Conservation (phyloP, 2,329 filamentous ascomycete species). For the Laburnicola sp. region DNA sequence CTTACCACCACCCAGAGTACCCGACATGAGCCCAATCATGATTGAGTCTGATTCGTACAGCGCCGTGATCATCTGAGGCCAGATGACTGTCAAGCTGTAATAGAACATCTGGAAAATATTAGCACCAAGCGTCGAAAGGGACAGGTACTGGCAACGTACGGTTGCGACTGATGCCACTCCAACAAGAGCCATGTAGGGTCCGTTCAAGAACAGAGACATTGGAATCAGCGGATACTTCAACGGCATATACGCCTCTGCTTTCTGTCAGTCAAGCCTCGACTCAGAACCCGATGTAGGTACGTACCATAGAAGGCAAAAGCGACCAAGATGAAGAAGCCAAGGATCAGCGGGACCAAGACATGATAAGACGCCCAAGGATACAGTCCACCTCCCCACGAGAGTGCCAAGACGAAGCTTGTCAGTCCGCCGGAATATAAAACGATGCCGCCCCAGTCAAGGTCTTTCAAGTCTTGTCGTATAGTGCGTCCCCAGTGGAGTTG, state of each 20-base stretch:
- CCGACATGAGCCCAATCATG: conserved; percentile 21
- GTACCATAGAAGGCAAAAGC: conserved; percentile 21
- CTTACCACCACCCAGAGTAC: conserved; percentile 18
- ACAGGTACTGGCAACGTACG: conserved; percentile 3
- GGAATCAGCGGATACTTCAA: conserved; percentile 20
- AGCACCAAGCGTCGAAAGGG: not conserved
- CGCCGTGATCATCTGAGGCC: conserved; percentile 21
- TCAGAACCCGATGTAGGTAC: not conserved
- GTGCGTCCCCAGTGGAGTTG: conserved; percentile 16
- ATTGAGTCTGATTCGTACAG: conserved; percentile 17
- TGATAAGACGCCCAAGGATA: conserved; percentile 19
- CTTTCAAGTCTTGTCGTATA: conserved; percentile 14
- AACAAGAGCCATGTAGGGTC: conserved; percentile 12
- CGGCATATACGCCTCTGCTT: conserved; percentile 17
- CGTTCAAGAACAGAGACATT: conserved; percentile 16
- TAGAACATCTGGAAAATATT: conserved; percentile 19
- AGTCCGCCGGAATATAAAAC: conserved; percentile 14
- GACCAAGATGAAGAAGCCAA: conserved; percentile 16
- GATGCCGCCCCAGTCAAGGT: conserved; percentile 22
- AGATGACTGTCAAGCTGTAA: conserved; percentile 23
- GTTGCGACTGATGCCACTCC: conserved; percentile 18
- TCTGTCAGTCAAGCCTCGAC: not conserved
- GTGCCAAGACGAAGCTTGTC: conserved; percentile 12
- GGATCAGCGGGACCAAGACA: conserved; percentile 17
- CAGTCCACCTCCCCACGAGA: conserved; percentile 18